Evolutionary conservation across 2,329 filamentous ascomycete species (phyloP).

Genomic region (Colletotrichum sp.): DNA sequence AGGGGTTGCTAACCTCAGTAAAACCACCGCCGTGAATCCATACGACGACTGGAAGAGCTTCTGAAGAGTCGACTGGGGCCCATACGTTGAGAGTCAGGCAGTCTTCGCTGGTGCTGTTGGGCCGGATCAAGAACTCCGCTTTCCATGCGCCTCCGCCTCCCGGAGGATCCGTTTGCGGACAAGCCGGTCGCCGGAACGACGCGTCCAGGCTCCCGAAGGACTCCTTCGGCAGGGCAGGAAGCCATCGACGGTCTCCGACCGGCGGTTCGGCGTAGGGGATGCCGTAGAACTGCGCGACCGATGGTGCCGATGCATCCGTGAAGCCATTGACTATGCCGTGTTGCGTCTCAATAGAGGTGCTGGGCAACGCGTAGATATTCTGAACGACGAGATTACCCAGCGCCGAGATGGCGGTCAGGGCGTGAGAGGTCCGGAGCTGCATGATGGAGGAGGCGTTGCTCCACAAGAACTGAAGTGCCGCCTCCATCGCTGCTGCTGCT

Average conservation of each 20-base stretch:
- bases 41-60: slow-evolving; percentile 48
- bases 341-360: background rate
- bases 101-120: slow-evolving; percentile 35
- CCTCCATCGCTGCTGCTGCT: background rate
- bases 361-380: background rate
- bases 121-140: background rate
- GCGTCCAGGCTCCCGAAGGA: slow-evolving; percentile 18
- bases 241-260: slow-evolving; percentile 25
- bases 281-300: slow-evolving; percentile 36
- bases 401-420: background rate
- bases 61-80: slow-evolving; percentile 41
- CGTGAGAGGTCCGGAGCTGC: background rate
- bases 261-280: slow-evolving; percentile 33
- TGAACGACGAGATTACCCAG: background rate
- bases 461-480: background rate
- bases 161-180: background rate
- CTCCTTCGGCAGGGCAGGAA: slow-evolving; percentile 21
- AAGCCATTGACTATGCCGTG: background rate
- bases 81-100: slow-evolving; percentile 52
- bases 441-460: background rate
- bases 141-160: background rate
- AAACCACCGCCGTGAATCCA: slow-evolving; percentile 51
- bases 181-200: background rate
- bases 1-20: slow-evolving; percentile 22
- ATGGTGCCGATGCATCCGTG: background rate